Percentiles rank a stretch among this genome's conserved stretches.
These are phyloP conservation scores for Neurospora africana DNA, from an alignment of 495 filamentous ascomycete genomes.

Conservation along the genomic window DNA sequence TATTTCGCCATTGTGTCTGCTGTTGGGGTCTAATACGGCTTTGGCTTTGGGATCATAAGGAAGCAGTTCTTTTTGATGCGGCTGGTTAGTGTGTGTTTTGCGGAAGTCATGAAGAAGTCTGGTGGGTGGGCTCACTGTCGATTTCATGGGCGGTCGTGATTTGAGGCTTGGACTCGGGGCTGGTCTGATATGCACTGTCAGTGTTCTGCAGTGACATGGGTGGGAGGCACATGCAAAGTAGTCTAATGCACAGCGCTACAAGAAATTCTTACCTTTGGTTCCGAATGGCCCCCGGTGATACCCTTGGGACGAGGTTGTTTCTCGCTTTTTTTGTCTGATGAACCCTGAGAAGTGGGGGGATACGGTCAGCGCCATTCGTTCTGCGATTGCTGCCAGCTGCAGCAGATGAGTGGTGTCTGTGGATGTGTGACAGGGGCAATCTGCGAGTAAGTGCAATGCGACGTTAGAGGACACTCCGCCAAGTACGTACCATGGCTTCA, in stretches of 20 bases:
- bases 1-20: neutral
- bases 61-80: neutral
- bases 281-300: no score
- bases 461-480: neutral
- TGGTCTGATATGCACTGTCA: neutral
- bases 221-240: neutral
- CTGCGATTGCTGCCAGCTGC: neutral
- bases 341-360: neutral
- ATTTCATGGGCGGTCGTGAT: neutral
- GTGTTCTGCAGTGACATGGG: neutral
- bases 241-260: neutral
- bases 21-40: neutral
- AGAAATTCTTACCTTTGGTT: neutral
- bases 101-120: neutral
- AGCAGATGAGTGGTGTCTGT: neutral
- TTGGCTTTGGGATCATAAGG: neutral
- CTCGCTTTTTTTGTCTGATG: neutral
- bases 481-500: neutral
- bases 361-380: neutral
- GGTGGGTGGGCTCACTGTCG: neutral
- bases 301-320: neutral
- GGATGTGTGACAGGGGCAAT: neutral
- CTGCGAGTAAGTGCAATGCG: neutral
- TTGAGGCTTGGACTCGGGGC: neutral
- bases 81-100: neutral